phyloP scores from a whole-genome alignment of 192 early-diverging fungal species.

The Entophlyctis luteolus region DNA sequence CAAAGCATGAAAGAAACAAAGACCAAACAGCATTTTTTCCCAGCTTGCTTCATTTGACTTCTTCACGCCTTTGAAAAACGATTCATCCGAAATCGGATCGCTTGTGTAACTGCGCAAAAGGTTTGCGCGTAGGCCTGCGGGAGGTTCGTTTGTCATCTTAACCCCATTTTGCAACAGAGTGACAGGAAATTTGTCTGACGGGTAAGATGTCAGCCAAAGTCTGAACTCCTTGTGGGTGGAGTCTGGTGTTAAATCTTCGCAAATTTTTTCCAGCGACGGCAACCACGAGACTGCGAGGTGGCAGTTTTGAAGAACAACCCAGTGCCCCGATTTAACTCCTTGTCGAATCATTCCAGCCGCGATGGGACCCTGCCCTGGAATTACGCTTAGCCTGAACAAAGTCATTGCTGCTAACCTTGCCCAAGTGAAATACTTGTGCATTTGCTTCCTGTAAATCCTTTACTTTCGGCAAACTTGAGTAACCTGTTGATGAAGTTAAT shows the following conservation, averaged over 20 bases:
- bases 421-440: conserved; percentile 52
- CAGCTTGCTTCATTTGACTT: conserved; percentile 43
- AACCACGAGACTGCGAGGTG: conserved; percentile 59
- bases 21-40: conserved; percentile 57
- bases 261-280: conserved; percentile 58
- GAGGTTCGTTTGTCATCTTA: conserved; percentile 65
- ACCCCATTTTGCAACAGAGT: conserved; percentile 58
- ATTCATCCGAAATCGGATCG: conserved; percentile 55
- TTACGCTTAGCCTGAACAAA: not conserved
- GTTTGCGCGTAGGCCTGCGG: conserved; percentile 55
- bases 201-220: conserved; percentile 60
- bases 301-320: conserved; percentile 64
- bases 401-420: conserved; percentile 32
- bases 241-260: conserved; percentile 58
- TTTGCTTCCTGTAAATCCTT: conserved; percentile 46
- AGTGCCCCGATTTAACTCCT: conserved; percentile 47
- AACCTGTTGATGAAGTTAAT: conserved; percentile 28
- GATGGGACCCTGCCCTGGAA: conserved; percentile 50
- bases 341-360: conserved; percentile 54
- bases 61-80: conserved; percentile 52
- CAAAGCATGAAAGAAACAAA: conserved; percentile 62
- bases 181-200: conserved; percentile 60
- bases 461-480: conserved; percentile 54
- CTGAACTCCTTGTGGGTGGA: conserved; percentile 50
- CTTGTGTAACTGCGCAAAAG: conserved; percentile 48